Conservation (phyloP, 352 stramenopile species). For the Globisporangium okanoganense region DNA sequence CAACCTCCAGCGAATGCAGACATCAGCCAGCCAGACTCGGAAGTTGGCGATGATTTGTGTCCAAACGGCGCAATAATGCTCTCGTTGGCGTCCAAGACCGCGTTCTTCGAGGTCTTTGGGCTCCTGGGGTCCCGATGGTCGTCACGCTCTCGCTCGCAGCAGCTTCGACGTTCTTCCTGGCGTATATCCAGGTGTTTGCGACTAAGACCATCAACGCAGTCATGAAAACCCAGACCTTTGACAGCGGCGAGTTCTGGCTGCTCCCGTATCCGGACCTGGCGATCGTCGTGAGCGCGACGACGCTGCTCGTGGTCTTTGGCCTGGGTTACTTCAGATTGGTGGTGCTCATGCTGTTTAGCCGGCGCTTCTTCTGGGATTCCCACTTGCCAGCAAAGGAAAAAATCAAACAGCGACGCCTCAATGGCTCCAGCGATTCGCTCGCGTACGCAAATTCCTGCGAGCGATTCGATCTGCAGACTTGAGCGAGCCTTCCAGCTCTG, state of each 20-base stretch:
- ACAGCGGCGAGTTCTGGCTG: slow-evolving; percentile 49
- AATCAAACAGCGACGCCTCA: no score
- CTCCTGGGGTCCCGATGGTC: slow-evolving; percentile 37
- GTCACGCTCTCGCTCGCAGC: slow-evolving; percentile 32
- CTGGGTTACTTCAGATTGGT: slow-evolving; percentile 31
- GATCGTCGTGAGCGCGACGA: slow-evolving; percentile 19
- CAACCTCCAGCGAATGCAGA: neutral
- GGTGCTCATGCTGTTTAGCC: slow-evolving; percentile 25
- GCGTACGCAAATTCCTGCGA: neutral
- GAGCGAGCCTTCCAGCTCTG: neutral
- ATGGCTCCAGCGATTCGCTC: neutral
- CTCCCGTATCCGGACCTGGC: slow-evolving; percentile 20
- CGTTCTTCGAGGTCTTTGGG: slow-evolving; percentile 34
- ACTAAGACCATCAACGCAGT: slow-evolving; percentile 33
- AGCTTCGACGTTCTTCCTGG: slow-evolving; percentile 29
- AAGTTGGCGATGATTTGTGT: neutral
- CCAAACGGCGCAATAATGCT: neutral
- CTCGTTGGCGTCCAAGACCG: neutral
- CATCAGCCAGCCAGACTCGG: neutral
- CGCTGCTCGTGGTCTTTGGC: slow-evolving; percentile 28
- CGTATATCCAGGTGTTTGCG: slow-evolving; percentile 34
- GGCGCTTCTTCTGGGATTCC: neutral
- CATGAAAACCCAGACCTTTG: slow-evolving; percentile 35
- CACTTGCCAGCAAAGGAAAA: neutral
- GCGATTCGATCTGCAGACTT: neutral